Evolutionary conservation across 352 stramenopile species (phyloP).

Genomic region (Phytopythium cucurbitacearum): DNA sequence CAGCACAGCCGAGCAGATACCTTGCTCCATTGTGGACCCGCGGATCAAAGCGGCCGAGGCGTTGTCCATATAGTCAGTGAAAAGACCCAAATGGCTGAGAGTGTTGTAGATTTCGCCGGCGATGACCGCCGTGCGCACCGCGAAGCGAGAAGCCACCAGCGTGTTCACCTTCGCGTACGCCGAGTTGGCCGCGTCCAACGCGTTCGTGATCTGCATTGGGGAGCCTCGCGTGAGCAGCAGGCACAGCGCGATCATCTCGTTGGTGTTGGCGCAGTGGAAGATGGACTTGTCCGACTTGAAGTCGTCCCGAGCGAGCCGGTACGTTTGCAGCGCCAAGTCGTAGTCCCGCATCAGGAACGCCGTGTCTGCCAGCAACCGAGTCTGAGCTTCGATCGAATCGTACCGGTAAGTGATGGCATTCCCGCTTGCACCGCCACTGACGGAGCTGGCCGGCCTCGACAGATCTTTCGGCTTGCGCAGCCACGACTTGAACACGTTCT

Average conservation of each 20-base stretch:
- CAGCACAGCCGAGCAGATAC: constrained; percentile 79
- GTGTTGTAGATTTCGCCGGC: constrained; percentile 79
- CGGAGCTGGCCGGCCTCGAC: constrained; percentile 14
- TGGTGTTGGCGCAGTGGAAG: constrained; percentile 76
- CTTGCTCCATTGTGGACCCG: constrained; percentile 80
- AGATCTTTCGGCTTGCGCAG: constrained; percentile 86
- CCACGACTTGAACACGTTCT: constrained; percentile 91
- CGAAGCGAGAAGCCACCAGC: constrained; percentile 40
- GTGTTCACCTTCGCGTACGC: constrained; percentile 63
- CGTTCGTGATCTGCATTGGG: constrained; percentile 82
- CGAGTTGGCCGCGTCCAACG: constrained; percentile 56
- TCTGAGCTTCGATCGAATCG: constrained; percentile 89
- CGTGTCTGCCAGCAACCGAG: constrained; percentile 83
- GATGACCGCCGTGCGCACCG: constrained; percentile 62
- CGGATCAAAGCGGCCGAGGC: constrained; percentile 78
- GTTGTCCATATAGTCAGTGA: constrained; percentile 86
- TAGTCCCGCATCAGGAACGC: constrained; percentile 90
- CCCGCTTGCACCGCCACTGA: constrained; percentile 5
- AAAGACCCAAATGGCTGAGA: constrained; percentile 67
- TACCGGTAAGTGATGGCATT: constrained; percentile 54
- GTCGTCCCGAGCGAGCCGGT: constrained; percentile 87
- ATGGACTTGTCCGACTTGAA: constrained; percentile 89
- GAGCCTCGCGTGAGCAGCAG: constrained; percentile 74
- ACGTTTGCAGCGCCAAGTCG: constrained; percentile 87
- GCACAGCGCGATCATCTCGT: constrained; percentile 88